phyloP scores from a whole-genome alignment of 306 rosid species.

The Medicago truncatula region DNA sequence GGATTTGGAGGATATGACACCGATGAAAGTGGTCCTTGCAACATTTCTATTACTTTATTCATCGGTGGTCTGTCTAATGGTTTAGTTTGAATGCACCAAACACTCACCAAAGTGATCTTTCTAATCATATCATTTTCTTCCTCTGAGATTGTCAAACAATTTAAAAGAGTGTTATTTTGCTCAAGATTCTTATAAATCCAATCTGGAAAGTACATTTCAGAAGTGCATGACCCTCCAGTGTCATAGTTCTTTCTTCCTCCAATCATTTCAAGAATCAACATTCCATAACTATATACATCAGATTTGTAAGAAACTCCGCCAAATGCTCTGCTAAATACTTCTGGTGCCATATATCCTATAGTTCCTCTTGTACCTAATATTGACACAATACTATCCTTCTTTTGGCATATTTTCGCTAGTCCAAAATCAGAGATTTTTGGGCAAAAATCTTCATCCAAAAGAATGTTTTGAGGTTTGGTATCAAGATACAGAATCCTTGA shows the following conservation, averaged over 20 bases:
- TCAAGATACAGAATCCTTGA: neutral
- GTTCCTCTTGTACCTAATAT: neutral
- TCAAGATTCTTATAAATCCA: neutral
- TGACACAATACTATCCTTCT: slow-evolving; percentile 40
- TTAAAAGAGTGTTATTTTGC: neutral
- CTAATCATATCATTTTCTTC: neutral
- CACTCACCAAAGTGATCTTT: neutral
- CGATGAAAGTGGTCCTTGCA: neutral
- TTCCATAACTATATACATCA: slow-evolving; percentile 2
- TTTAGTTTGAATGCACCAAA: neutral
- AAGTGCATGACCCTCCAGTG: neutral
- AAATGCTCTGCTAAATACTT: neutral
- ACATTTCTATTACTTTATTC: neutral
- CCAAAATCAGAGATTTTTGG: neutral
- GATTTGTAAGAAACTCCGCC: neutral
- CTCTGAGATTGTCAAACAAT: neutral
- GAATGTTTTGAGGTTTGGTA: neutral
- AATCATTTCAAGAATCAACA: neutral
- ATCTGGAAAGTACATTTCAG: slow-evolving; percentile 43
- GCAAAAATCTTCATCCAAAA: neutral
- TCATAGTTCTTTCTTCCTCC: slow-evolving; percentile 11
- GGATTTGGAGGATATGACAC: slow-evolving; percentile 40
- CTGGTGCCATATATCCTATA: neutral
- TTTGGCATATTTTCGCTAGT: slow-evolving; percentile 41
- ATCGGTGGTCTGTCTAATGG: neutral